Evolutionary conservation across 2,329 filamentous ascomycete species (phyloP), one percentile per base, ranked within the genome.

Genomic region (Pseudogymnoascus sp.): DNA sequence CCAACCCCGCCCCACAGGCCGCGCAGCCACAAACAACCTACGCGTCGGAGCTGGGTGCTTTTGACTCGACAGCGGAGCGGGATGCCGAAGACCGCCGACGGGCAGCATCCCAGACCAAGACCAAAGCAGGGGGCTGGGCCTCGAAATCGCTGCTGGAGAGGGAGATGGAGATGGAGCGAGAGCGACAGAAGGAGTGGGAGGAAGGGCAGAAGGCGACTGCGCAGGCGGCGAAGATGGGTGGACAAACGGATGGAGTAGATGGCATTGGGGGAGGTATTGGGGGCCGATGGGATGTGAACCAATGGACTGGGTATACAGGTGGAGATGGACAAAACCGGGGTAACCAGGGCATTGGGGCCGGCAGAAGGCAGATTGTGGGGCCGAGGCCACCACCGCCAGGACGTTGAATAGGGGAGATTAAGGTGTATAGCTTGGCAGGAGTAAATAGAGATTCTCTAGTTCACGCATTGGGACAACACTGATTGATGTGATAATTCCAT

Each of bases 341-440:
- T 1, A 73, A 72, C 2, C 78, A 84, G 65, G 87, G 87, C 2
- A 88, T 88, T 64, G 88, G 90, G 41, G 85, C 86, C 0, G 86
- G 86, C 0, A 79, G 87, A 71, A 82, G 90, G 71, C 89, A 90
- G 77, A 92, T 93, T 73, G 86, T 90, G n/a, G 90, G 90, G 9
- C 89, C 89, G 0, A 79, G 89, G 71, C 88, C 89, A 58, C 77
- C 88, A 68, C 84, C 84, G 36, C 48, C 48, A 55, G 77, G 77
- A 27, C 65, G 69, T 59, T 62, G 58, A 44, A 48, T 61, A 55
- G 29, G 15, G 5, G 17, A 17, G 21, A 55, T 29, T 21, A 55
- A 1, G 10, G 48, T 55, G 29, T 55, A 35, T n/a, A 35, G 25
- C 10, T 55, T 35, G n/a, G 3, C 48, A 55, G 5, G 29, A 35